Percentiles rank a stretch among this genome's conserved stretches.
Evolutionary conservation across 768 basidiomycete genomes (phyloP).

Genomic region (Clitopilus passeckerianus): DNA sequence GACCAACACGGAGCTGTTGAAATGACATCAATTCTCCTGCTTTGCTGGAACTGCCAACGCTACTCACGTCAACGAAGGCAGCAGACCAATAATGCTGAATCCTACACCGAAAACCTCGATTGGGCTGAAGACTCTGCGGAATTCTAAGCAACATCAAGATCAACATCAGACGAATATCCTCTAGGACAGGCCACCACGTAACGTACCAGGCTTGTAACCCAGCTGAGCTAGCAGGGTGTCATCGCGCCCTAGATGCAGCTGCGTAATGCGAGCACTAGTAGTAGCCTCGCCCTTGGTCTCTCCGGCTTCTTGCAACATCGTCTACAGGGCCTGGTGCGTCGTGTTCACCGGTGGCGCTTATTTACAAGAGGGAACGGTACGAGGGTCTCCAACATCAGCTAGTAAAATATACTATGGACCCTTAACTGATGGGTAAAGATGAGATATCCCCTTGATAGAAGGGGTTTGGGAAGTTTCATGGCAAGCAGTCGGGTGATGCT

Average conservation of each 20-base stretch:
- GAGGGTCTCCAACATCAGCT: background rate
- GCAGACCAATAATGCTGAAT: conserved; percentile 63
- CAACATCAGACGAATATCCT: conserved; percentile 3
- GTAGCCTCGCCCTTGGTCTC: background rate
- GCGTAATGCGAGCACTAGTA: background rate
- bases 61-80: conserved; percentile 54
- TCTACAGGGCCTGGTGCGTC: background rate
- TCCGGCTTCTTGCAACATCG: conserved; percentile 9
- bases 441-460: conserved; percentile 4
- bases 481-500: background rate
- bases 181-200: conserved; percentile 8
- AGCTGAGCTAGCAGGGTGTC: conserved; percentile 13
- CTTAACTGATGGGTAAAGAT: conserved; percentile 5
- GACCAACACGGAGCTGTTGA: conserved; percentile 31
- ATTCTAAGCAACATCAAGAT: conserved; percentile 26
- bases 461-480: conserved; percentile 9
- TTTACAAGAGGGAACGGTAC: background rate
- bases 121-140: conserved; percentile 47
- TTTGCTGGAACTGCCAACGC: background rate
- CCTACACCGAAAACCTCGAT: conserved; percentile 67
- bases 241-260: conserved; percentile 7
- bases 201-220: conserved; percentile 16
- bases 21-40: background rate
- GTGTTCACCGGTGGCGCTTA: background rate
- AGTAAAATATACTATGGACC: background rate